Evolutionary conservation across 2,329 filamentous ascomycete species (phyloP), one percentile per base, ranked within the genome.

Genomic region (Fusarium sp.): DNA sequence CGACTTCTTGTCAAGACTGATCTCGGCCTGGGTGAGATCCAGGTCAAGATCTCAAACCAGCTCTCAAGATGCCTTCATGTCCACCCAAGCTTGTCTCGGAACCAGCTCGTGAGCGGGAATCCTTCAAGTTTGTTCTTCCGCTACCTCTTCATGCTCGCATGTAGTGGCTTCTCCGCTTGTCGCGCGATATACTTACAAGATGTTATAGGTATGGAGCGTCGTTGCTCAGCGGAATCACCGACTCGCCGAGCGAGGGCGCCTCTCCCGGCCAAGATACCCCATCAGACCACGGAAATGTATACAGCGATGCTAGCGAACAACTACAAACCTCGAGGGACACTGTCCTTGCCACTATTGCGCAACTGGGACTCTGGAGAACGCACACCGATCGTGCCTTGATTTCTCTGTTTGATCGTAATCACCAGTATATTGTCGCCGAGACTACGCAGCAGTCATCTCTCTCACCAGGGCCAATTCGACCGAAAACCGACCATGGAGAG

Each of bases 391-490:
- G 84, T 36, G 76, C 79, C 19, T 62, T 86, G n/a, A 79, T 88
- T 55, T 87, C 85, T 4, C 76, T 87, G 19, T 86, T 88, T 63
- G 85, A 85, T 69, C 76, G 75, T 3, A 76, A 77, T 10, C 73
- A 80, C 56, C 84, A 87, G 62, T 81, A 85, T 56, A 76, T 87
- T 26, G 74, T 87, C 22, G 83, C 84, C 53, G 85, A 87, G 66
- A 82, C 84, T 6, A 84, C 84, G 2, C 52, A 49, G 22, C 36
- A n/a, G 24, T 78, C 78, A 6, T 77, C 77, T 1, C 74, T 82
- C n/a, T 79, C 78, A 1, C 72, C 85, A 9, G 55, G 60, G 2
- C 56, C 75, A 0, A 57, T 53, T n/a, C 51, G 13, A 47, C 61
- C 19, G 17, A 54, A 14, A 50, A 42, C 33, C 22, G 67, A 31